A percentile compares a stretch with the other conserved stretches of the same genome.
phyloP scores from a whole-genome alignment of 176 grass and related monocot species.

The Tuctoria greenei region DNA sequence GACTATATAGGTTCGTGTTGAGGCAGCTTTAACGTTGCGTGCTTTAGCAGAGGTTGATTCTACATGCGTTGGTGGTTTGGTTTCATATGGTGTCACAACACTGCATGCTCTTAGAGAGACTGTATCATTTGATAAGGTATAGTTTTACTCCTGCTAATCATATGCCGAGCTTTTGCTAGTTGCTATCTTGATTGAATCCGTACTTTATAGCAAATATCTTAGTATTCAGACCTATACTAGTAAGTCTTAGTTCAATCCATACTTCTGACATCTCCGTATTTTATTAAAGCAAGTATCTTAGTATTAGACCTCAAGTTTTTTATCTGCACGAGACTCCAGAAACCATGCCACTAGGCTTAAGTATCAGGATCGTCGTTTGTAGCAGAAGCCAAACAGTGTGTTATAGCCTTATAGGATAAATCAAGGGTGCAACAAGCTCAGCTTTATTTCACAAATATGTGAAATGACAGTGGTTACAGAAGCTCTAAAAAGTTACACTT shows the following conservation, averaged over 20 bases:
- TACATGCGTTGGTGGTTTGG: conserved; percentile 95
- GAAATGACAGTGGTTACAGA: conserved; percentile 1
- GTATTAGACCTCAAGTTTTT: neutral
- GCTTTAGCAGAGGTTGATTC: conserved; percentile 97
- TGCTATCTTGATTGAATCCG: conserved; percentile 21
- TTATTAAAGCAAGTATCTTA: neutral
- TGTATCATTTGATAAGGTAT: conserved; percentile 90
- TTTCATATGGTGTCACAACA: conserved; percentile 92
- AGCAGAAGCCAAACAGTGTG: neutral
- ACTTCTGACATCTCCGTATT: neutral
- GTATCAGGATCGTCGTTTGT: neutral
- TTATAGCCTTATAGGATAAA: conserved; percentile 7
- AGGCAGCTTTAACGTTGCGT: conserved; percentile 92
- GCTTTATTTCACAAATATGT: conserved; percentile 18
- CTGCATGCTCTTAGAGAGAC: conserved; percentile 87
- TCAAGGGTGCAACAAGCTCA: neutral
- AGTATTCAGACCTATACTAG: neutral
- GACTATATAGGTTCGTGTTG: conserved; percentile 74
- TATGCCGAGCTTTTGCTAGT: conserved; percentile 5
- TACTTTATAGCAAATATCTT: neutral
- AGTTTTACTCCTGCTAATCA: conserved; percentile 7
- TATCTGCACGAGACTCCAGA: neutral
- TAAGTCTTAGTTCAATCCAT: neutral
- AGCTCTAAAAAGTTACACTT: conserved; percentile 24
- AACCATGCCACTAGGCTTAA: neutral